Conservation (phyloP, 2,329 filamentous ascomycete species). For the Fusarium praegraminearum region DNA sequence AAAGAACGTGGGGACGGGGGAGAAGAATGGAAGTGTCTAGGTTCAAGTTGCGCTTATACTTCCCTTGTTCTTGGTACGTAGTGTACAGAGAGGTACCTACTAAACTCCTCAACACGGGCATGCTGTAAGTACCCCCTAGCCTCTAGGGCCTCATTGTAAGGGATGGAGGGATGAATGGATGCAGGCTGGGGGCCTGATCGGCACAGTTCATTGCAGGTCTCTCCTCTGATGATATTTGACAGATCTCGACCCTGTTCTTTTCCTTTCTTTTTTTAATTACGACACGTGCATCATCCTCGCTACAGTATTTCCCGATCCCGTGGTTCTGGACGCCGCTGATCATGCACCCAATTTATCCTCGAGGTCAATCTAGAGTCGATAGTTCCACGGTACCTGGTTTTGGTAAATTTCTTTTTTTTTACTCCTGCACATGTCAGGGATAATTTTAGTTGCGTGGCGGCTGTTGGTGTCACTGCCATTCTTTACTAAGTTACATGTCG, state of each 20-base stretch:
- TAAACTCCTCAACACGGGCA: neutral
- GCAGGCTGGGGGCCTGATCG: constrained; percentile 1
- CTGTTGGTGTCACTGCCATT: constrained; percentile 1
- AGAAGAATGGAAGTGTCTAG: neutral
- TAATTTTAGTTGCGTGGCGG: constrained; percentile 33
- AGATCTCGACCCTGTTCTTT: neutral
- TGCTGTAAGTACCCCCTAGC: neutral
- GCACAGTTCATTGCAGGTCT: neutral
- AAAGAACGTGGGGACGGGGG: neutral
- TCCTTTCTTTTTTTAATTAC: neutral
- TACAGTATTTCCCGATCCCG: constrained; percentile 23
- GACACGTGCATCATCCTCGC: constrained; percentile 35
- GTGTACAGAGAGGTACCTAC: neutral
- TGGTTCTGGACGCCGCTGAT: constrained; percentile 30
- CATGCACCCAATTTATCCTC: constrained; percentile 8
- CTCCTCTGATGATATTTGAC: constrained; percentile 20
- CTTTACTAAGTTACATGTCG: neutral
- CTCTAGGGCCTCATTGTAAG: neutral
- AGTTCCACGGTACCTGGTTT: constrained; percentile 18
- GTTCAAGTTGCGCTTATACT: neutral
- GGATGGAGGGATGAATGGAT: neutral
- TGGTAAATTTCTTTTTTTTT: constrained; percentile 4
- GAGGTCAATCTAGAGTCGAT: constrained; percentile 12
- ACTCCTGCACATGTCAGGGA: neutral
- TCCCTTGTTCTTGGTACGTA: neutral